Evolutionary conservation across 805 yeast genomes (phyloP).

Genomic region (Cyberlindnera misumaiensis): DNA sequence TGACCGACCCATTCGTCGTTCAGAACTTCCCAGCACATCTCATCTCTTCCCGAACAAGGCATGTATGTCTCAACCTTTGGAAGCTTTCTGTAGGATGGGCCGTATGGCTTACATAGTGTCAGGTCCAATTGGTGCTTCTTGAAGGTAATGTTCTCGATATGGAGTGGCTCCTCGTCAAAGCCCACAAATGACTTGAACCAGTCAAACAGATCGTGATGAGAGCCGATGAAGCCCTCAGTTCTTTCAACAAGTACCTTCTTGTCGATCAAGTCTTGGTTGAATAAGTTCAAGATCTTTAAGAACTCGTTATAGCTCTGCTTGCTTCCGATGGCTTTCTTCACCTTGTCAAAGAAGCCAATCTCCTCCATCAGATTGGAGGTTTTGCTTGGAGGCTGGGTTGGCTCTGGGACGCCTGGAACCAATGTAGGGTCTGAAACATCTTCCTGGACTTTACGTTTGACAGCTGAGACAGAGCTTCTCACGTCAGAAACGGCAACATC

Average conservation of each 20-base stretch:
- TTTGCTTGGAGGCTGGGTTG: conserved; percentile 51
- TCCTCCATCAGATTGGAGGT: conserved; percentile 71
- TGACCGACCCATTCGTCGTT: conserved; percentile 99
- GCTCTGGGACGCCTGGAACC: conserved; percentile 83
- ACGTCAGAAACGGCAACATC: conserved; percentile 30
- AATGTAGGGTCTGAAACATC: conserved; percentile 53
- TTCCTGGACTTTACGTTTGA: conserved; percentile 16
- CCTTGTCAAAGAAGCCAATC: conserved; percentile 84
- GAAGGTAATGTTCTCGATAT: conserved; percentile 79
- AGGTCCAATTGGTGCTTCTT: conserved; percentile 90
- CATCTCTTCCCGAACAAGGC: conserved; percentile 98
- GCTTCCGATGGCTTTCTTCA: conserved; percentile 80
- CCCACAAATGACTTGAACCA: conserved; percentile 95
- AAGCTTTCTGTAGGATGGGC: conserved; percentile 87
- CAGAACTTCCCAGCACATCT: conserved; percentile 97
- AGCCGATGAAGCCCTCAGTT: conserved; percentile 80
- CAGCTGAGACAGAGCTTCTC: conserved; percentile 24
- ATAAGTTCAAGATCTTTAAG: conserved; percentile 78
- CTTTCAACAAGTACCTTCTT: conserved; percentile 74
- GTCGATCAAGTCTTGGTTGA: conserved; percentile 86
- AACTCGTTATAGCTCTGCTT: conserved; percentile 91
- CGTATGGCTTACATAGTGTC: conserved; percentile 86
- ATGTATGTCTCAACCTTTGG: conserved; percentile 92
- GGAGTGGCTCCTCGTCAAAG: conserved; percentile 75
- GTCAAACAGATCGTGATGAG: conserved; percentile 65